Conservation (phyloP, 306 rosid genomes). For the Medicago arabica region DNA sequence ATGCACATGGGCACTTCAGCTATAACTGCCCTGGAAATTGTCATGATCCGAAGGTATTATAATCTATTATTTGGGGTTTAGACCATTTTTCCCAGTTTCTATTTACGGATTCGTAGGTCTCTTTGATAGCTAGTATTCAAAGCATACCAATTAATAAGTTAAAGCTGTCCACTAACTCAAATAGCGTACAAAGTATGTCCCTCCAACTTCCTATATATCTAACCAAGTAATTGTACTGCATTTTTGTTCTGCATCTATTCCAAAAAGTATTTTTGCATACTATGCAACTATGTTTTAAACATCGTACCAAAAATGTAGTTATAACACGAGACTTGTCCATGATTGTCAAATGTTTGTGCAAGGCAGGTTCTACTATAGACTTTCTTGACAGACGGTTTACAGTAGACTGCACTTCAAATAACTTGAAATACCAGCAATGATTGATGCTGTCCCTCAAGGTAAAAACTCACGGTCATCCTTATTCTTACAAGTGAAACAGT, state of each 20-base stretch:
- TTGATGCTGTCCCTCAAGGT: background rate
- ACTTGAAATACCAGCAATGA: background rate
- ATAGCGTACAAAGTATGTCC: background rate
- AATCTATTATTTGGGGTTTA: constrained; percentile 35
- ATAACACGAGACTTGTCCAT: background rate
- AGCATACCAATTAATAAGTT: background rate
- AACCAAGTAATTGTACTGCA: constrained; percentile 4
- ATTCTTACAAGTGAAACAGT: background rate
- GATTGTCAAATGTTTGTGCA: background rate
- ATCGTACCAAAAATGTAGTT: background rate
- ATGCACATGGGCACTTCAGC: constrained; percentile 64
- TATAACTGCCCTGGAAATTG: constrained; percentile 66
- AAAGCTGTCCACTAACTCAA: constrained; percentile 4
- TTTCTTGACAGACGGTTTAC: background rate
- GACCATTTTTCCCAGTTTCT: background rate
- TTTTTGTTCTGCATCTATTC: background rate
- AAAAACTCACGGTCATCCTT: too few species aligned
- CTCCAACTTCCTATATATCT: background rate
- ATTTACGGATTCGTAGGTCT: background rate
- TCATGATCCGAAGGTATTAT: constrained; percentile 64
- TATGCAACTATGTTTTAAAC: background rate
- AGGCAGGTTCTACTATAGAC: background rate
- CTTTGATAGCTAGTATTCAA: background rate
- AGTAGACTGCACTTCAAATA: background rate
- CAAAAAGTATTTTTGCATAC: background rate